Evolutionary conservation across 2,329 filamentous ascomycete species (phyloP), one percentile per base, ranked within the genome.

Genomic region (Neopestalotiopsis clavispora): DNA sequence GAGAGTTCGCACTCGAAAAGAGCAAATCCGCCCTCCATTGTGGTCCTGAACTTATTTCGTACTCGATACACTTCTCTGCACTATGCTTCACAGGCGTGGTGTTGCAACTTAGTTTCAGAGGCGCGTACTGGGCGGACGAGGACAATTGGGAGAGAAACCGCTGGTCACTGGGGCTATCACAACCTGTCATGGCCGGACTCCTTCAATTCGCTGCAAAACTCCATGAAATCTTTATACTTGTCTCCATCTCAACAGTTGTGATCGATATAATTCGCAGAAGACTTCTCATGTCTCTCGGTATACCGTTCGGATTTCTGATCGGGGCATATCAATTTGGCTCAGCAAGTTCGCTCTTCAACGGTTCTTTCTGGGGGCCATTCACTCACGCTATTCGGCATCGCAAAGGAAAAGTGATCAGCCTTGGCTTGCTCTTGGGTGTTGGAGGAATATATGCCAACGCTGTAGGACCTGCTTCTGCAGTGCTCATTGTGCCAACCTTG

Each of bases 191-290:
- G 14, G 14, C 58, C 2, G 58, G 58, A 10, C 23, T n/a, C 0
- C 56, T 67, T 1, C 65, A 67, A 32, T 67, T 67, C 30, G 52
- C 40, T 20, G 52, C 65, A 4, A 67, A 67, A 4, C 23, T 67
- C 2, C 65, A 67, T 23, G 65, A 67, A 9, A 42, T 67, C 4
- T 52, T 60, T 17, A 45, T 67, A 4, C 52, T 67, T 3, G 65
- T 13, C 28, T 67, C 65, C 4, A 34, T 67, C 12, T 60, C 52
- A 3, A 42, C 49, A 14, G 32, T 60, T 1, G 56, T 42, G 1
- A 67, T 67, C 23, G 49, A 67, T 32, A 61, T 67, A 1, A 52
- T 52, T 2, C 52, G 65, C 45, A 23, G 65, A n/a, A 67, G n/a
- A n/a, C n/a, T n/a, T n/a, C n/a, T n/a, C n/a, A n/a, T n/a, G n/a